These are phyloP conservation scores for Neurospora sp. DNA, from an alignment of 495 filamentous ascomycete species.

Conservation along the genomic window DNA sequence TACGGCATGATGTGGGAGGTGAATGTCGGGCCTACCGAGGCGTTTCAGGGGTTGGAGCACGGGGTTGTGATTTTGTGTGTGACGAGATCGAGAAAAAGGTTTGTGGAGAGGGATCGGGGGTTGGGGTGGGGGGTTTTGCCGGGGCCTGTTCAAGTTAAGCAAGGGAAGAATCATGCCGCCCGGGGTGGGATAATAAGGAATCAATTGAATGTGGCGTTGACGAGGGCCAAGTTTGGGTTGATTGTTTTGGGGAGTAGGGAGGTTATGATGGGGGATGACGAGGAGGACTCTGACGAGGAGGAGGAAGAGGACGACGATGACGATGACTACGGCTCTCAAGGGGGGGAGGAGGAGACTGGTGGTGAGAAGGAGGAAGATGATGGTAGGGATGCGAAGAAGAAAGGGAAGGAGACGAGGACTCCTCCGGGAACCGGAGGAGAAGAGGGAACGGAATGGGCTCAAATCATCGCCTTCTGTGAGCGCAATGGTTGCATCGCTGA, in stretches of 20 bases:
- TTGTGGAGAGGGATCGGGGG: slow-evolving; percentile 33
- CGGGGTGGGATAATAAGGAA: slow-evolving; percentile 21
- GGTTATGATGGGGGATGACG: slow-evolving; percentile 23
- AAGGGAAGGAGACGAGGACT: background rate
- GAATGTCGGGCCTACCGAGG: slow-evolving; percentile 47
- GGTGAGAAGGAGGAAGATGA: background rate
- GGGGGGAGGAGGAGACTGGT: too few relatives aligned
- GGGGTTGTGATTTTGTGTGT: slow-evolving; percentile 47
- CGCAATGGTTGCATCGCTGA: background rate
- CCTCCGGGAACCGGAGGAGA: background rate
- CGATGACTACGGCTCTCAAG: background rate
- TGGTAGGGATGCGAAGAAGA: background rate
- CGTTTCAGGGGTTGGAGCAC: slow-evolving; percentile 46
- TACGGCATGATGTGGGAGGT: slow-evolving; percentile 28
- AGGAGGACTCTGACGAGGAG: background rate
- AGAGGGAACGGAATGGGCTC: background rate
- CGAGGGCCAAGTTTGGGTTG: slow-evolving; percentile 42
- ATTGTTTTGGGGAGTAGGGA: slow-evolving; percentile 41
- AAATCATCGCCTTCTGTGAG: background rate
- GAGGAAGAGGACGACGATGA: background rate
- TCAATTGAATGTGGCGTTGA: slow-evolving; percentile 46
- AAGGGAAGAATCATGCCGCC: too few relatives aligned
- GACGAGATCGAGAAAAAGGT: slow-evolving; percentile 37
- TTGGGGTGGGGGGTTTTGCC: slow-evolving; percentile 38
- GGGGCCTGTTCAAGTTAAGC: too few relatives aligned